Evolutionary conservation across 2,329 filamentous ascomycete species (phyloP), one percentile per base, ranked within the genome.

Genomic region (Colletotrichum euphorbiae): DNA sequence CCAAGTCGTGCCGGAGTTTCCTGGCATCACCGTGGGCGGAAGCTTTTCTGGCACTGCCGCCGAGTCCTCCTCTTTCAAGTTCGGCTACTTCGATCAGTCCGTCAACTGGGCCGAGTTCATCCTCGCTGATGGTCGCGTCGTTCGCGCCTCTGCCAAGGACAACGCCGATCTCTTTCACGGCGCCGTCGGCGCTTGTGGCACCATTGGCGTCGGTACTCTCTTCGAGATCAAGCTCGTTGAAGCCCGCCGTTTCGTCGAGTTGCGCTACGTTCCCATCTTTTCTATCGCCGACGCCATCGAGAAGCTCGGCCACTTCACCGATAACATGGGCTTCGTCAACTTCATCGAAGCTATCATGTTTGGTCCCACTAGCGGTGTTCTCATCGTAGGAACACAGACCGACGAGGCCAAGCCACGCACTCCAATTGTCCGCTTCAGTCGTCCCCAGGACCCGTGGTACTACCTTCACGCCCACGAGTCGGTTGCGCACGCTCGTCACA

Each of bases 1-100:
- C 1, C 85, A 85, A 0, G 89, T 92, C 0, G 89, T 92, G 4
- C 91, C 91, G 87, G 90, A 92, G 72, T 90, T 92, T 56, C 89
- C 89, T 0, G 89, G 89, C 0, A 92, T 92, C 70, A 92, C 90
- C 0, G 86, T 85, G 0, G 90, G 90, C 13, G 90, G 90, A 3
- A 89, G 88, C 0, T 92, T 90, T 74, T 84, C 88, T 0, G 90
- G 90, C 2, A 91, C 89, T 0, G 85, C 86, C 0, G 90, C 89
- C 2, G 90, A 92, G 74, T 91, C 88, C 75, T 88, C 85, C 68
- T 90, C 87, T 0, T 92, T 91, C 75, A 84, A 83, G 12, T 83
- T 90, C 73, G 90, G 90, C 0, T 86, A 90, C 69, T 92, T 92
- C 73, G 89, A 92, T 60, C 78, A 84, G 12, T 91, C 85, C 0